A percentile compares a stretch with the other conserved stretches of the same genome.
phyloP scores from a whole-genome alignment of 257 asterid species.

The Solanum raphanifolium region DNA sequence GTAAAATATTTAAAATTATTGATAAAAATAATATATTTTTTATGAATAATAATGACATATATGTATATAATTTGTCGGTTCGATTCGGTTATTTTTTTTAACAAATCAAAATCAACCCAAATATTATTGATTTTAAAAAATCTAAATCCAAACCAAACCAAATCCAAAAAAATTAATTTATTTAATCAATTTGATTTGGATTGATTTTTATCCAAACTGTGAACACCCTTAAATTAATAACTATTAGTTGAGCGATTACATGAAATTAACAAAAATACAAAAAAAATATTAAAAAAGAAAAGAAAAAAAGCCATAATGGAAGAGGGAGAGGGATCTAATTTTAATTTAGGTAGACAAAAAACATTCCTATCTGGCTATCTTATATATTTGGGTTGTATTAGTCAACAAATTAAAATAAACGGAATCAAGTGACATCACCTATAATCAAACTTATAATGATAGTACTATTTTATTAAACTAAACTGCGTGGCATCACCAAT shows the following conservation, averaged over 20 bases:
- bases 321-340: background rate
- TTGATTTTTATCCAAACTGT: too few species aligned
- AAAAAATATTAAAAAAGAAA: too few species aligned
- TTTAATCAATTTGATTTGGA: background rate
- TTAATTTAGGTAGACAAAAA: background rate
- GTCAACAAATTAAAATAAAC: background rate
- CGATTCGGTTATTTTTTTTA: too few species aligned
- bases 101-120: background rate
- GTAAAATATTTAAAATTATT: too few species aligned
- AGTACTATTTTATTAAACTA: background rate
- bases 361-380: background rate
- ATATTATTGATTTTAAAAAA: too few species aligned
- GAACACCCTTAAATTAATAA: too few species aligned
- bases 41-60: too few species aligned
- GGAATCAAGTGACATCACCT: background rate
- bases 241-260: background rate
- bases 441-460: background rate
- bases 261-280: too few species aligned
- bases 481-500: background rate
- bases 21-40: too few species aligned
- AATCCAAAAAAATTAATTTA: too few species aligned
- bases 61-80: background rate
- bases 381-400: background rate
- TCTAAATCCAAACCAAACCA: too few species aligned
- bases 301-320: background rate